A percentile compares a stretch with the other conserved stretches of the same genome.
Conservation (phyloP, 495 filamentous ascomycete species). For the Penicillium macrosclerotiorum region DNA sequence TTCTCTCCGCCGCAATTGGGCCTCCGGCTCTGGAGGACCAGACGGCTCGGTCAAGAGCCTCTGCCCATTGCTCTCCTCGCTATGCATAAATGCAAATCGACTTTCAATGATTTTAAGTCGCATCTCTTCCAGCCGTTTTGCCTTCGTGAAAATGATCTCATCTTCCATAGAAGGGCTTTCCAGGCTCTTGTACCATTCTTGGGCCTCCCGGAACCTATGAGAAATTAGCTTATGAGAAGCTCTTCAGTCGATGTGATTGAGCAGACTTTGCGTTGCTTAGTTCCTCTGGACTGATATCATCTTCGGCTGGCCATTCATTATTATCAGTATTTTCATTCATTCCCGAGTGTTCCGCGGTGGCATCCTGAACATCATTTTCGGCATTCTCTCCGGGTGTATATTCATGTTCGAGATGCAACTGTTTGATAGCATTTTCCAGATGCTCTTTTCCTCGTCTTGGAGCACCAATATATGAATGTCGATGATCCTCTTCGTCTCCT, state of each 20-base stretch:
- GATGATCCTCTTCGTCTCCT: not conserved
- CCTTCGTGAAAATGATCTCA: not conserved
- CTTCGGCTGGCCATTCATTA: not conserved
- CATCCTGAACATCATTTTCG: not conserved
- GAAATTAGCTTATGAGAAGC: not conserved
- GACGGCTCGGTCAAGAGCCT: not conserved
- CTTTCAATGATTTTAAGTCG: not conserved
- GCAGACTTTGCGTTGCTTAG: not conserved
- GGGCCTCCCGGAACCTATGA: not conserved
- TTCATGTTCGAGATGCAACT: not conserved
- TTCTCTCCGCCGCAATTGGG: not conserved
- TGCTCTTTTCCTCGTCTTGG: not conserved
- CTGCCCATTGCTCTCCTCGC: not conserved
- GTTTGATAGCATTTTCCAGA: not conserved
- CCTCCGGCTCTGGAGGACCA: too few relatives aligned
- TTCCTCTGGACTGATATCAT: not conserved
- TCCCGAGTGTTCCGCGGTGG: not conserved
- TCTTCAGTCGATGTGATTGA: not conserved
- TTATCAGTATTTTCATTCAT: not conserved
- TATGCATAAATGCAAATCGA: not conserved
- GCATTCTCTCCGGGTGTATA: not conserved
- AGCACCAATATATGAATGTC: not conserved
- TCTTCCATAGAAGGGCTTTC: not conserved
- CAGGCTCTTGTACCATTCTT: not conserved
- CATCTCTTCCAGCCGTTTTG: not conserved